A percentile compares a stretch with the other conserved stretches of the same genome.
phyloP scores from a whole-genome alignment of 2,329 filamentous ascomycete species.

The Pezicula radicicola region DNA sequence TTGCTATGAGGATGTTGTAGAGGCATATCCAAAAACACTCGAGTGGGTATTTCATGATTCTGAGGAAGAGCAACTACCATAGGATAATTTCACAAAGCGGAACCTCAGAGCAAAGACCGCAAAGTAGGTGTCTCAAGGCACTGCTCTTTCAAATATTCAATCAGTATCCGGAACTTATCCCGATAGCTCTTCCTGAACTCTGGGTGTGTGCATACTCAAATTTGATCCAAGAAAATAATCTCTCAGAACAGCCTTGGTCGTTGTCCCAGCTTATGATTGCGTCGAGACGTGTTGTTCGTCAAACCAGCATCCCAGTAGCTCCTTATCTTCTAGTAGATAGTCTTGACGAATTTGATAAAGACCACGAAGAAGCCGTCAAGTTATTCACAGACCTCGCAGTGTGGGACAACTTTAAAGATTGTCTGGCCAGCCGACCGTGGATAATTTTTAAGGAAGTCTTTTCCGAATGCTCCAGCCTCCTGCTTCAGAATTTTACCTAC shows the following conservation, averaged over 20 bases:
- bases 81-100: no score
- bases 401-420: conserved; percentile 12
- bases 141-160: no score
- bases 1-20: not conserved
- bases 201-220: no score
- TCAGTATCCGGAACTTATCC: no score
- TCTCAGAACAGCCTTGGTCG: not conserved
- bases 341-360: conserved; percentile 10
- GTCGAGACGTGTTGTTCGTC: not conserved
- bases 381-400: conserved; percentile 2
- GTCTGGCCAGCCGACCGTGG: conserved; percentile 19
- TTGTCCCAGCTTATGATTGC: not conserved
- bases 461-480: conserved; percentile 6
- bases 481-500: conserved; percentile 18
- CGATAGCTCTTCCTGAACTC: no score
- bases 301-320: not conserved
- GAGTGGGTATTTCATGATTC: not conserved
- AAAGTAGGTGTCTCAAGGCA: no score
- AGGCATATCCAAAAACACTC: not conserved
- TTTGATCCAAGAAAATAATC: not conserved
- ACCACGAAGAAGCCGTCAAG: conserved; percentile 8
- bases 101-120: no score
- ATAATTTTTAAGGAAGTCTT: conserved; percentile 18
- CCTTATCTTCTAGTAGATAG: not conserved
- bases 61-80: no score